These are phyloP conservation scores for Chaetothyriales sp. DNA, from an alignment of 2,329 filamentous ascomycete species.

Conservation along the genomic window DNA sequence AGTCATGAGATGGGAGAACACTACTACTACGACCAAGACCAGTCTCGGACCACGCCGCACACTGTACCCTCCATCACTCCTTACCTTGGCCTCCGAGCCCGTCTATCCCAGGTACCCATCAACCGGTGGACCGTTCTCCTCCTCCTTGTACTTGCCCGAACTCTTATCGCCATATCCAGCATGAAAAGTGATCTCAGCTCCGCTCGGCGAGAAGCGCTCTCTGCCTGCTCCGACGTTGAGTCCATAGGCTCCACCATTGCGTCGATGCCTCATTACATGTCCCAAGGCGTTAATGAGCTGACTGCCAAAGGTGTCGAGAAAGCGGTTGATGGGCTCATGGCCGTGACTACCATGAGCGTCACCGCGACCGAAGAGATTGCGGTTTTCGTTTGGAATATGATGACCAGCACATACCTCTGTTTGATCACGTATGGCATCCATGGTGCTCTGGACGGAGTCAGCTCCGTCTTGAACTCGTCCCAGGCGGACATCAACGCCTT, in stretches of 20 bases:
- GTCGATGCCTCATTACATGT: conserved; percentile 94
- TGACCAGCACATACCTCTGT: conserved; percentile 81
- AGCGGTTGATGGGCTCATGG: conserved; percentile 65
- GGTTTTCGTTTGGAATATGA: conserved; percentile 81
- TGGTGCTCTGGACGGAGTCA: conserved; percentile 60
- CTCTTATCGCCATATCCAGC: conserved; percentile 60
- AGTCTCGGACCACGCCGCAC: conserved; percentile 42
- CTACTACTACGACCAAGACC: conserved; percentile 43
- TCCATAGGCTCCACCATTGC: conserved; percentile 89
- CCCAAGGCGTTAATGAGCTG: conserved; percentile 73
- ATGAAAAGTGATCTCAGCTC: conserved; percentile 61
- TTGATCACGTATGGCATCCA: conserved; percentile 72
- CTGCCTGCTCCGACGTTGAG: conserved; percentile 84
- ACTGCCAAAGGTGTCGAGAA: conserved; percentile 68
- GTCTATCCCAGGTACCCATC: conserved; percentile 91
- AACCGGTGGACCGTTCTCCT: conserved; percentile 93
- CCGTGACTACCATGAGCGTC: conserved; percentile 63
- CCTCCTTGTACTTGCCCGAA: conserved; percentile 67
- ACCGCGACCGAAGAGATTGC: conserved; percentile 77
- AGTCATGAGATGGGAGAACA: conserved; percentile 49
- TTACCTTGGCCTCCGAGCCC: conserved; percentile 77
- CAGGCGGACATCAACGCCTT: conserved; percentile 47
- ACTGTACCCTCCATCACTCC: conserved; percentile 65
- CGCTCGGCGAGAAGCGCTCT: conserved; percentile 68
- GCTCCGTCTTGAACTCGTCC: conserved; percentile 48